Conservation (phyloP, 352 stramenopile genomes). For the Thraustochytrium striatum region DNA sequence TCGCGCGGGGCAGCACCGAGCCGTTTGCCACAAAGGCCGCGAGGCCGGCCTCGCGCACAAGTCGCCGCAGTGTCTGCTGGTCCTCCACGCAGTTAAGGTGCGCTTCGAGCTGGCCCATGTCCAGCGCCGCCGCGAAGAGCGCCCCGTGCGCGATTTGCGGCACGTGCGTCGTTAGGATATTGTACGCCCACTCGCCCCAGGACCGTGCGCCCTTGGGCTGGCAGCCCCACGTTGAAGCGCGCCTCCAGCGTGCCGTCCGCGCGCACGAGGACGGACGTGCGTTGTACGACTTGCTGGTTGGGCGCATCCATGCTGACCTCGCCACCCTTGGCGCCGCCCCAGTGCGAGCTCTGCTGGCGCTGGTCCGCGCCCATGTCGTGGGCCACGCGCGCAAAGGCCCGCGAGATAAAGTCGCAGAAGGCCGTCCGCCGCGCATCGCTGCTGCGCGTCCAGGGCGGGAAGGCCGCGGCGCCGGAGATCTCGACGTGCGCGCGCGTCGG, state of each 20-base stretch:
- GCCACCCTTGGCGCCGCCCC: slow-evolving; percentile 80
- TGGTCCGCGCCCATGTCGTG: slow-evolving; percentile 60
- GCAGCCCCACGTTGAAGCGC: slow-evolving; percentile 90
- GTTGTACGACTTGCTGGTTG: slow-evolving; percentile 87
- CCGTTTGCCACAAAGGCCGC: slow-evolving; percentile 87
- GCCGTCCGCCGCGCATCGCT: slow-evolving; percentile 67
- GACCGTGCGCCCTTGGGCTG: slow-evolving; percentile 83
- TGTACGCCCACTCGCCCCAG: slow-evolving; percentile 81
- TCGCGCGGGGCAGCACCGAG: slow-evolving; percentile 79
- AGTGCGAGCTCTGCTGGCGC: slow-evolving; percentile 55
- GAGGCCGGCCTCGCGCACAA: slow-evolving; percentile 71
- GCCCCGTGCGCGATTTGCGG: slow-evolving; percentile 72
- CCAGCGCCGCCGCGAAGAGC: slow-evolving; percentile 70
- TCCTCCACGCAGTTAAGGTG: slow-evolving; percentile 88
- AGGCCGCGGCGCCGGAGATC: slow-evolving; percentile 68
- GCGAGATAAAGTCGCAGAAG: slow-evolving; percentile 53
- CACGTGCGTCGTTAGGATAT: slow-evolving; percentile 82
- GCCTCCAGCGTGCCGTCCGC: slow-evolving; percentile 74
- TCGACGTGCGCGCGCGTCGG: slow-evolving; percentile 85
- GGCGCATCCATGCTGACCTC: slow-evolving; percentile 87
- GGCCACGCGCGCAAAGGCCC: slow-evolving; percentile 28
- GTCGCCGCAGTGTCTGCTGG: slow-evolving; percentile 76
- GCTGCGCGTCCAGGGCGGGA: slow-evolving; percentile 70
- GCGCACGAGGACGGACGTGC: slow-evolving; percentile 74
- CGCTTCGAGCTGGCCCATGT: slow-evolving; percentile 64